These are phyloP conservation scores for Boletus vermiculosoides DNA, from an alignment of 768 basidiomycete genomes.

Conservation along the genomic window DNA sequence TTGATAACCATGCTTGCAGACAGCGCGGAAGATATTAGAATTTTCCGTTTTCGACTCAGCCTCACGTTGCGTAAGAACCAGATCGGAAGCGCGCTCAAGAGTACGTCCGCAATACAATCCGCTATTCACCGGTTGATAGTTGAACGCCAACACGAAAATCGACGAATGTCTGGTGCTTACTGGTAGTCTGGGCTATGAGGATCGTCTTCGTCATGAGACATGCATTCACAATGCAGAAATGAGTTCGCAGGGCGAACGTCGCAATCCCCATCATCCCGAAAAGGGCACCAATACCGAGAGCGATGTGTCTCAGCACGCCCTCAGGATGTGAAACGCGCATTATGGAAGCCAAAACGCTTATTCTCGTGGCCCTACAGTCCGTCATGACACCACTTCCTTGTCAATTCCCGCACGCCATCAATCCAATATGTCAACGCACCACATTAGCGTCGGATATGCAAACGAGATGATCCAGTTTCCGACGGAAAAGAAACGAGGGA, in stretches of 20 bases:
- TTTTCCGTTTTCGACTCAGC: conserved; percentile 14
- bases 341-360: conserved; percentile 26
- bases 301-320: not conserved
- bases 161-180: conserved; percentile 8
- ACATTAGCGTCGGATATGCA: conserved; percentile 20
- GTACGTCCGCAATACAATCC: conserved; percentile 21
- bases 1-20: not conserved
- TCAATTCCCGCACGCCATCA: not conserved
- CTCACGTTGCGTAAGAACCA: conserved; percentile 14
- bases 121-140: conserved; percentile 4
- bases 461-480: conserved; percentile 17
- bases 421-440: conserved; percentile 1
- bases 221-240: conserved; percentile 6
- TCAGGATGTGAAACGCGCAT: conserved; percentile 23
- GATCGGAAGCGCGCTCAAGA: conserved; percentile 22
- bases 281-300: conserved; percentile 8
- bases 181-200: not conserved
- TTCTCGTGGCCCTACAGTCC: conserved; percentile 21
- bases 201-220: not conserved
- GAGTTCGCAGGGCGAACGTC: conserved; percentile 4
- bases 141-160: not conserved
- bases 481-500: conserved; percentile 7
- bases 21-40: conserved; percentile 17
- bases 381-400: not conserved
- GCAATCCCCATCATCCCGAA: conserved; percentile 6